Base-by-base conservation (phyloP, 345 rosid species). In the Bruguiera sexangula region DNA sequence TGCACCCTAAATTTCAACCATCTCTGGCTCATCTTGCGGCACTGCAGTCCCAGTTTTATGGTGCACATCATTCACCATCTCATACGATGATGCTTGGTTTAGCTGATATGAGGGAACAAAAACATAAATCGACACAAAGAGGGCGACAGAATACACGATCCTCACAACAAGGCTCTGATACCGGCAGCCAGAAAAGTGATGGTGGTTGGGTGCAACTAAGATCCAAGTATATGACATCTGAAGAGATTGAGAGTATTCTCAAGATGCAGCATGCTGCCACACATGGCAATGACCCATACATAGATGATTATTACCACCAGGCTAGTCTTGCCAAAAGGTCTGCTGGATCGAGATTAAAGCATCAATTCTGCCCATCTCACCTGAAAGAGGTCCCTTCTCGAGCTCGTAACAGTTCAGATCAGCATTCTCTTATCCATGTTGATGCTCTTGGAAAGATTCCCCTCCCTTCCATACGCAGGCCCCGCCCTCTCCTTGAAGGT, bases 211-310 rank as follows among this genome's bases (percentile, higher is more conserved):
- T 81, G 70, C 96, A 89, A 10, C 85, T 88, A 70, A 79, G 91
- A 62, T 95, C 99, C 65, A 96, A 92, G 89, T 77, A 96, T 80
- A 96, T 96, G 99, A 87, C 94, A 50, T 70, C 90, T 55, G 98
- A 96, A 72, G 99, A 95, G 80, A 92, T 95, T 1, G 99, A 95
- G 84, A 90, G 93, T 79, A 90, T 95, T 66, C 88, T 95, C 71
- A 95, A 89, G 79, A 92, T 95, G 96, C 99, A 95, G 88, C 98
- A 88, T 77, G 86, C 92, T 16, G 84, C 92, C n/a, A 84, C 90
- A 0, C 96, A 95, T 80, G 79, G 88, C 73, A 92, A 72, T 64
- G 98, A 92, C 70, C 94, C 96, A 2, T 95, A 95, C 54, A 68
- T 90, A 21, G 92, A 92, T 81, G 99, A 95, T 81, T 95, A 95